phyloP scores from a whole-genome alignment of 495 filamentous ascomycete species.

The Tuber magnatum region DNA sequence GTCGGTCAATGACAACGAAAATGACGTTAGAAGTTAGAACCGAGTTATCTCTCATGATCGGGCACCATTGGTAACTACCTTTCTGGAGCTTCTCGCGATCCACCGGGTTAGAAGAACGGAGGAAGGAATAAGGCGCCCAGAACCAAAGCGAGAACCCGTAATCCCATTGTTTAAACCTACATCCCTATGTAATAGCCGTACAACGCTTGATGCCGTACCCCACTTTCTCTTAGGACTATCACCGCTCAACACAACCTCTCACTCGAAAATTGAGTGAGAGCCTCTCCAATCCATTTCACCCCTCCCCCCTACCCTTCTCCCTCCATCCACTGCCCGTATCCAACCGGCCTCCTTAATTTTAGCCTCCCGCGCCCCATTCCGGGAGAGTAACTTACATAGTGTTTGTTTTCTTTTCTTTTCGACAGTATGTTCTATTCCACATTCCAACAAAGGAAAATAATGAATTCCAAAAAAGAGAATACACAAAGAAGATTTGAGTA shows the following conservation, averaged over 20 bases:
- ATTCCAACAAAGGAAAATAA: background rate
- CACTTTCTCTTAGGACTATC: background rate
- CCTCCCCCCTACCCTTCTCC: background rate
- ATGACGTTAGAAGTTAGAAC: background rate
- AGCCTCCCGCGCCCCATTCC: background rate
- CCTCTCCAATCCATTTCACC: background rate
- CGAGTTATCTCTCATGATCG: background rate
- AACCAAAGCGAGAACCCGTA: background rate
- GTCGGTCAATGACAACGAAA: background rate
- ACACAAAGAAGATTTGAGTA: background rate
- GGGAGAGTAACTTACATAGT: background rate
- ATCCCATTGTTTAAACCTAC: background rate
- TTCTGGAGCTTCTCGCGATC: background rate
- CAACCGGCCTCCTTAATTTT: background rate
- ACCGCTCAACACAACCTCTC: background rate
- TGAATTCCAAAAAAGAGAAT: background rate
- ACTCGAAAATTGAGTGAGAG: background rate
- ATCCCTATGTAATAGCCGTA: background rate
- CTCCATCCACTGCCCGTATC: background rate
- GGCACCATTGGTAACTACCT: background rate
- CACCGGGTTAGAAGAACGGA: background rate
- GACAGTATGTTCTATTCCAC: constrained; percentile 3
- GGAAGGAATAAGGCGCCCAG: background rate
- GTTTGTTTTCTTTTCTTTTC: background rate
- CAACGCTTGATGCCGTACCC: background rate